Conservation (phyloP, 768 basidiomycete species). For the Hericium rajendrae region DNA sequence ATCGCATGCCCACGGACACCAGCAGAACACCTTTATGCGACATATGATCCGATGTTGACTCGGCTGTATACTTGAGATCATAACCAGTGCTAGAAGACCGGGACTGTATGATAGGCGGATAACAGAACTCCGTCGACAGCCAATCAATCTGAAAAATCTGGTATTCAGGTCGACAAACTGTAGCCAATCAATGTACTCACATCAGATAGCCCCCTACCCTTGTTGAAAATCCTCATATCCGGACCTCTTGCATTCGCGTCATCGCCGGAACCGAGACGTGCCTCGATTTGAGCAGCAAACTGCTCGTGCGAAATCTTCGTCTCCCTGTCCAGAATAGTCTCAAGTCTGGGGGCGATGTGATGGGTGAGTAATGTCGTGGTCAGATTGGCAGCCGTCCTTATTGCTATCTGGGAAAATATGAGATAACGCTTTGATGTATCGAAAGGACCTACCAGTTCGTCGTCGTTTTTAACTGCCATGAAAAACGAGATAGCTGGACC, state of each 20-base stretch:
- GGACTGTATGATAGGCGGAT: conserved; percentile 93
- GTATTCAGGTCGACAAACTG: not conserved
- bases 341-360: conserved; percentile 81
- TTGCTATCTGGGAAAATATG: conserved; percentile 50
- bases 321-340: conserved; percentile 86
- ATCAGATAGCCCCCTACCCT: conserved; percentile 62
- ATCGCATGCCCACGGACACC: conserved; percentile 80
- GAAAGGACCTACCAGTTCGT: conserved; percentile 63
- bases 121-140: conserved; percentile 85
- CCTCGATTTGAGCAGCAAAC: conserved; percentile 79
- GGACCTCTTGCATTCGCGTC: conserved; percentile 71
- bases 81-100: conserved; percentile 76
- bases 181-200: conserved; percentile 34
- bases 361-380: conserved; percentile 80
- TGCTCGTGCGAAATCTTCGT: conserved; percentile 84
- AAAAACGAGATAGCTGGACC: conserved; percentile 62
- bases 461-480: conserved; percentile 84
- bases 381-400: conserved; percentile 62
- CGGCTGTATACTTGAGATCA: conserved; percentile 79
- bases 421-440: conserved; percentile 1
- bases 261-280: conserved; percentile 77
- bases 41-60: conserved; percentile 76
- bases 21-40: conserved; percentile 85
- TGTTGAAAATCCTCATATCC: conserved; percentile 87
- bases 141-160: conserved; percentile 63